phyloP scores from a whole-genome alignment of 371 early-diverging fungal species.

The Mortierella sp. region DNA sequence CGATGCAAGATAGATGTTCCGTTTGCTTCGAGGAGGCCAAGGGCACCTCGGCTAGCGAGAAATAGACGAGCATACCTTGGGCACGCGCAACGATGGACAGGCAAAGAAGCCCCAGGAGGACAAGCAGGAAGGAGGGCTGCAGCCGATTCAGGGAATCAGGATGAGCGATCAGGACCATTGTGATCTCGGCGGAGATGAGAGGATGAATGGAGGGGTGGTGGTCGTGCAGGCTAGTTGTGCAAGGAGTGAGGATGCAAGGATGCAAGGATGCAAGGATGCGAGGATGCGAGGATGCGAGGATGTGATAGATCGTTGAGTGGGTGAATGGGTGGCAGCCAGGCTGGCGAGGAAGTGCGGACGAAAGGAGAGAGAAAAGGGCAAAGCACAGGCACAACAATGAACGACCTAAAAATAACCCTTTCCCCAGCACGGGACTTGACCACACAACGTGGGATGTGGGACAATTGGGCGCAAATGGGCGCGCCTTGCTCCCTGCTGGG shows the following conservation, averaged over 20 bases:
- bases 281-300: neutral
- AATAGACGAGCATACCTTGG: conserved; percentile 29
- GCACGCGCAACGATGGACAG: conserved; percentile 41
- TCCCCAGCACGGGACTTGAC: no score
- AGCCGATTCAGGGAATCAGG: conserved; percentile 2
- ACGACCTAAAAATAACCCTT: no score
- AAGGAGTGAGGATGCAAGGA: neutral
- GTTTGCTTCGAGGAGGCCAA: no score
- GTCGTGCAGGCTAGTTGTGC: no score
- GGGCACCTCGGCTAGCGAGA: no score
- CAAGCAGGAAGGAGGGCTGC: conserved; percentile 19
- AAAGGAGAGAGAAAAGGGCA: neutral
- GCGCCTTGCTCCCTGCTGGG: no score
- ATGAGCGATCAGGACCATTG: conserved; percentile 2
- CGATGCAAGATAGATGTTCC: no score
- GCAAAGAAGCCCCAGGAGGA: conserved; percentile 30
- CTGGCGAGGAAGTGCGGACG: no score
- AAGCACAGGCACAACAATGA: neutral
- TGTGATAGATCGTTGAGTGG: neutral
- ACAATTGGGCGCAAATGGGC: no score
- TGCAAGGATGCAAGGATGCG: no score
- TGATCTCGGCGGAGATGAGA: neutral
- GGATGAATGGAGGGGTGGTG: no score
- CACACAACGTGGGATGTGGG: no score
- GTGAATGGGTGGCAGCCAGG: neutral